Evolutionary conservation across 768 basidiomycete genomes (phyloP).

Genomic region (Butyriboletus loyo): DNA sequence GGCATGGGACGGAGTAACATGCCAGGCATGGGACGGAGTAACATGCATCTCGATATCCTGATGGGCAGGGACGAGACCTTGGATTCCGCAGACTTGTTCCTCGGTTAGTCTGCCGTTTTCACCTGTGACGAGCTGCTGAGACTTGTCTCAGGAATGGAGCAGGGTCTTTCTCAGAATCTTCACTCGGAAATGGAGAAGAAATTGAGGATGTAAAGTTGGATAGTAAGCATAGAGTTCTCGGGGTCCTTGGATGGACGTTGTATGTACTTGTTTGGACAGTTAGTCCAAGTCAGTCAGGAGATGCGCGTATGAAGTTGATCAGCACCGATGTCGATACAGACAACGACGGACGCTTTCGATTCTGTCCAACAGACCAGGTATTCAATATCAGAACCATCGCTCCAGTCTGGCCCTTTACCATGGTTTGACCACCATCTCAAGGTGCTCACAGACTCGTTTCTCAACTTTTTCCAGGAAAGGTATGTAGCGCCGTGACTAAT

Average conservation of each 20-base stretch:
- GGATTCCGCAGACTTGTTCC: conserved; percentile 76
- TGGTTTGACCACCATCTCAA: conserved; percentile 72
- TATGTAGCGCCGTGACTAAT: conserved; percentile 31
- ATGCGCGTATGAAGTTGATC: not conserved
- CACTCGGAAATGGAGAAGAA: conserved; percentile 70
- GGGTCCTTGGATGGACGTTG: conserved; percentile 11
- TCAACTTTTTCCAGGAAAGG: conserved; percentile 87
- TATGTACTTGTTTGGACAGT: conserved; percentile 24
- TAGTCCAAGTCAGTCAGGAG: conserved; percentile 2
- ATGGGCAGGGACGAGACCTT: conserved; percentile 90
- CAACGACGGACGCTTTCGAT: conserved; percentile 26
- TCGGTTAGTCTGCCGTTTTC: conserved; percentile 45
- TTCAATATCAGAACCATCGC: conserved; percentile 27
- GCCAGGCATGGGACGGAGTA: conserved; percentile 62
- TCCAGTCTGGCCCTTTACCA: conserved; percentile 53
- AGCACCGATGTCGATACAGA: conserved; percentile 14
- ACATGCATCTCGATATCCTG: conserved; percentile 88
- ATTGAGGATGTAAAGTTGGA: conserved; percentile 38
- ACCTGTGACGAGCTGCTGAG: conserved; percentile 2
- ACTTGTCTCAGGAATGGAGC: conserved; percentile 48
- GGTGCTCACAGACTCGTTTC: conserved; percentile 66
- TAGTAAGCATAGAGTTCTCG: conserved; percentile 3
- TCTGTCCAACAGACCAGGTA: conserved; percentile 15
- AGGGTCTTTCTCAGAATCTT: conserved; percentile 47
- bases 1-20: conserved; percentile 69